Evolutionary conservation across 768 basidiomycete species (phyloP).

Genomic region (Hypsizygus marmoreus): DNA sequence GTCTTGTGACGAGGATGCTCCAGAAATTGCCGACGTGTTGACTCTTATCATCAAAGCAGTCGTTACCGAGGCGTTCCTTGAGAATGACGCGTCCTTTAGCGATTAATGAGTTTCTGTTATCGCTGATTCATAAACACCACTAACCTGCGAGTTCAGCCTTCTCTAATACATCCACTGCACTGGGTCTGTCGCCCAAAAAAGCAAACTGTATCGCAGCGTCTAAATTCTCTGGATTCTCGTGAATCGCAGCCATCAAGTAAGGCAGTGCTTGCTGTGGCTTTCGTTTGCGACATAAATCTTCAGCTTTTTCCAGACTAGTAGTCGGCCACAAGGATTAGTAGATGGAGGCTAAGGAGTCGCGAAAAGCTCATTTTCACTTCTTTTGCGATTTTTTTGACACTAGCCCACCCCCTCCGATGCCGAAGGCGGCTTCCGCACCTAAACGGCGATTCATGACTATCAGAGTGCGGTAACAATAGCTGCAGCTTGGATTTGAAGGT

Average conservation of each 20-base stretch:
- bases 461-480: too few relatives aligned
- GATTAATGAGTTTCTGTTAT: neutral
- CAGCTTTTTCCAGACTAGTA: conserved; percentile 39
- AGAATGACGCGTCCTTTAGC: conserved; percentile 13
- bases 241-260: conserved; percentile 39
- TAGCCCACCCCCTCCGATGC: conserved; percentile 27
- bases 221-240: conserved; percentile 38
- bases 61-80: conserved; percentile 27
- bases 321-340: neutral
- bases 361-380: conserved; percentile 19
- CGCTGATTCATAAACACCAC: neutral
- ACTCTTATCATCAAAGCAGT: conserved; percentile 39
- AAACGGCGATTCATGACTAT: conserved; percentile 24
- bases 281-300: conserved; percentile 32
- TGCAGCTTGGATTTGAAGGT: too few relatives aligned
- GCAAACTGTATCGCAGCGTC: conserved; percentile 40
- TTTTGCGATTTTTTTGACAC: conserved; percentile 29
- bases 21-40: conserved; percentile 38
- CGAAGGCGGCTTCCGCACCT: conserved; percentile 23
- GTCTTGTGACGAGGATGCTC: conserved; percentile 39
- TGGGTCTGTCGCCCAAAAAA: conserved; percentile 21
- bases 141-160: conserved; percentile 16
- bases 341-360: neutral
- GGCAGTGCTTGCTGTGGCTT: conserved; percentile 37
- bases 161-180: conserved; percentile 25